These are phyloP conservation scores for Pythium sp. DNA, from an alignment of 352 stramenopile species.

Conservation along the genomic window DNA sequence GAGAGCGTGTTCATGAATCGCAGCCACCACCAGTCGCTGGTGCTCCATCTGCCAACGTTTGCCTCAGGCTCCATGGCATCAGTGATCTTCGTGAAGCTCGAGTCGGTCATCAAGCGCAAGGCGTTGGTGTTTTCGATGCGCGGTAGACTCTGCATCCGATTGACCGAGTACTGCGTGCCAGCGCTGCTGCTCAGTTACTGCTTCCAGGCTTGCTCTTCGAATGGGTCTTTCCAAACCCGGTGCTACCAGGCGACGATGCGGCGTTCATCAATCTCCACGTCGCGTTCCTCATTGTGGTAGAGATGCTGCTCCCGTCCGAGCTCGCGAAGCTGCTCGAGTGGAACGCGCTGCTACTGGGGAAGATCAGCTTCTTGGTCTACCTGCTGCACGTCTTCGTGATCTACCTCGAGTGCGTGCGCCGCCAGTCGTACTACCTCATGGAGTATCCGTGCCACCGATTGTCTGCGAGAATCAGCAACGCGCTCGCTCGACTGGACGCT, in stretches of 20 bases:
- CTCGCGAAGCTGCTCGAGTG: constrained; percentile 9
- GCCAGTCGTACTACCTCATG: constrained; percentile 28
- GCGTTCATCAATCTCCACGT: constrained; percentile 28
- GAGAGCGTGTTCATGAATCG: constrained; percentile 1
- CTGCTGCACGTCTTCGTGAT: constrained; percentile 41
- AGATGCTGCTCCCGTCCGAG: constrained; percentile 14
- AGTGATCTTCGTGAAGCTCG: constrained; percentile 26
- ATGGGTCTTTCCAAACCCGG: too few species aligned
- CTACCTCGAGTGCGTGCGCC: constrained; percentile 12
- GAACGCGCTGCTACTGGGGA: constrained; percentile 21
- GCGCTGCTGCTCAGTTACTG: constrained; percentile 28
- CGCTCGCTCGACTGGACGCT: too few species aligned
- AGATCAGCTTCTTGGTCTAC: constrained; percentile 40
- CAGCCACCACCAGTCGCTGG: constrained; percentile 24
- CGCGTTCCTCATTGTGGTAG: constrained; percentile 15
- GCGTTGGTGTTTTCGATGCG: constrained; percentile 21
- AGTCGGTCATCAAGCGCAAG: constrained; percentile 14
- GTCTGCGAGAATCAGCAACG: constrained; percentile 25
- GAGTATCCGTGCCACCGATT: constrained; percentile 42
- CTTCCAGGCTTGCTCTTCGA: constrained; percentile 31
- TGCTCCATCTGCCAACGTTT: constrained; percentile 33
- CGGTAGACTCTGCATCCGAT: too few species aligned
- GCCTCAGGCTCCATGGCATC: constrained; percentile 35
- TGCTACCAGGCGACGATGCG: constrained; percentile 9
- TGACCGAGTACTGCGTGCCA: constrained; percentile 20